These are phyloP conservation scores for Puccinia horiana DNA, from an alignment of 1,284 basidiomycete species.

Conservation along the genomic window DNA sequence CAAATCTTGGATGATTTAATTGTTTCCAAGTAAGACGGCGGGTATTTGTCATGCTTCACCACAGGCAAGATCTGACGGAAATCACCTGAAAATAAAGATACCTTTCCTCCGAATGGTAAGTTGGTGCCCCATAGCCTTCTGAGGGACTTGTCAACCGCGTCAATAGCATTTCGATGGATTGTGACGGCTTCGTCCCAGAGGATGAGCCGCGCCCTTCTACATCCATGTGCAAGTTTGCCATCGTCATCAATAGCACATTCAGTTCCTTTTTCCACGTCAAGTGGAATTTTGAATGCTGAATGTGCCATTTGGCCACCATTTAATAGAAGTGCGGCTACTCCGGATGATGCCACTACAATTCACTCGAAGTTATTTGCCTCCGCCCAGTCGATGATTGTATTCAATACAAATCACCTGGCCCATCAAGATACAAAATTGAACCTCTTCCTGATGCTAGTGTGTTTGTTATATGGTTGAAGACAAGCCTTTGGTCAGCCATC, in stretches of 20 bases:
- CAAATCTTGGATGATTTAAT: background rate
- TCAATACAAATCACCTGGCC: constrained; percentile 60
- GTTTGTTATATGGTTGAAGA: no score
- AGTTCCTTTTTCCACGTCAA: background rate
- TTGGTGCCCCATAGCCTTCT: background rate
- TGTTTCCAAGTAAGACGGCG: background rate
- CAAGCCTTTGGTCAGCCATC: no score
- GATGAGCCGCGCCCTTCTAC: background rate
- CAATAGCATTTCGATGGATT: no score
- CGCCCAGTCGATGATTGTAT: constrained; percentile 59
- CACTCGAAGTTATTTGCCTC: constrained; percentile 57
- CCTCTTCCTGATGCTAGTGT: no score
- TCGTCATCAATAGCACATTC: background rate
- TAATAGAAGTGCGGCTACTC: constrained; percentile 62
- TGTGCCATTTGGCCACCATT: constrained; percentile 62
- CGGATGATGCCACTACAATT: constrained; percentile 60
- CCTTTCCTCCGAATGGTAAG: no score
- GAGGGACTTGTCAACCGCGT: no score
- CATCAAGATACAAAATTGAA: no score
- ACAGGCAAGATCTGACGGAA: no score
- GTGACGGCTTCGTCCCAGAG: background rate
- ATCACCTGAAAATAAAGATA: background rate
- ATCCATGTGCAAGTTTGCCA: background rate
- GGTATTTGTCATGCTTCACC: no score
- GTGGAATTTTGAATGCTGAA: constrained; percentile 62